Conservation (phyloP, 148 eudicot genomes). For the Rhododendron griersonianum region DNA sequence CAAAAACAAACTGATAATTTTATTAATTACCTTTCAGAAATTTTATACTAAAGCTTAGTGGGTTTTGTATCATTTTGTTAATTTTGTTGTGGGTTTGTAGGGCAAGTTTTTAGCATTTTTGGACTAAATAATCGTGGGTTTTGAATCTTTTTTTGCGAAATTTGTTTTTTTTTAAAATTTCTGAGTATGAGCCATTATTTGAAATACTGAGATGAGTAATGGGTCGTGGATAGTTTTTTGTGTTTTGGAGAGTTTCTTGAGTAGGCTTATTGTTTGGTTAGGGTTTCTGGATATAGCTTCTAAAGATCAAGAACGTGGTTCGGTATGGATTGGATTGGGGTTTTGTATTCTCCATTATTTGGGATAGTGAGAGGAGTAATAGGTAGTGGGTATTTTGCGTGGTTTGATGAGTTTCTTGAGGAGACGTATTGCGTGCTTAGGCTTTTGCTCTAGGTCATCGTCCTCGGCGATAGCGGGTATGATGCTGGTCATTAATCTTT, state of each 20-base stretch:
- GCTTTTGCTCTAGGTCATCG: slow-evolving; percentile 53
- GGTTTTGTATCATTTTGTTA: no score
- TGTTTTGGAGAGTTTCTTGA: not conserved
- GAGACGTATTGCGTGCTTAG: not conserved
- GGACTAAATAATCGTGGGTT: no score
- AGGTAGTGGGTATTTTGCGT: not conserved
- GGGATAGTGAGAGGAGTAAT: not conserved
- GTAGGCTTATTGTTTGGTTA: not conserved
- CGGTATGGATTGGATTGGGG: not conserved
- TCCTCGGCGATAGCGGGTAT: slow-evolving; percentile 81
- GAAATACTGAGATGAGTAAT: not conserved
- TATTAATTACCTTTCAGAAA: no score
- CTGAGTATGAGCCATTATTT: not conserved
- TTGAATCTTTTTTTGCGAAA: no score
- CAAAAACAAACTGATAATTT: no score
- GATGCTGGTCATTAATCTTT: not conserved
- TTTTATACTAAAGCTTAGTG: no score
- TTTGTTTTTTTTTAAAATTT: no score
- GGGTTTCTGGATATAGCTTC: not conserved
- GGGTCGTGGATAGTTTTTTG: slow-evolving; percentile 7
- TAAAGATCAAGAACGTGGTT: not conserved
- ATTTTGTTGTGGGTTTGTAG: no score
- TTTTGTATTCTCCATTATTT: not conserved
- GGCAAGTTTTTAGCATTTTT: no score
- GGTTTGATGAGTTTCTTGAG: not conserved